Base-by-base conservation (phyloP, 1,139 yeast species). In the Pichia sp. region DNA sequence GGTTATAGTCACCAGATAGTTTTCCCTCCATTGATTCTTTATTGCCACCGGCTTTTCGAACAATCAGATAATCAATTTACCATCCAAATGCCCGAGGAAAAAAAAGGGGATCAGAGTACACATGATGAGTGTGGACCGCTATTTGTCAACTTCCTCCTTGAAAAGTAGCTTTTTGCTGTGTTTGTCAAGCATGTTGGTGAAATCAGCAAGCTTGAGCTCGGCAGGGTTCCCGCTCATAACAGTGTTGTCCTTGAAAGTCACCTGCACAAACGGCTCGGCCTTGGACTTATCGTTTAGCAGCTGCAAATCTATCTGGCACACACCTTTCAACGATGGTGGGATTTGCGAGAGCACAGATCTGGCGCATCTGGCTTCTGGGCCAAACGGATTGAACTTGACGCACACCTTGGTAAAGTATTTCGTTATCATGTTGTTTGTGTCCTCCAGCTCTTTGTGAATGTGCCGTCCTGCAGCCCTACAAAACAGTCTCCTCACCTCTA, bases 221-320 rank as follows among this genome's bases (percentile, higher is more conserved):
- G 76, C 70, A 3, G 97, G 96, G 67, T 90, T 88, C 5, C 83
- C 81, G 54, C 78, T 78, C 72, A 90, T 73, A 6, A 77, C 78
- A 56, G 82, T 80, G 64, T 92, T 93, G 70, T 92, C 97, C 70
- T 87, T 88, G 73, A 81, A 92, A 1, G 85, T 82, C 16, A 92
- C 96, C 60, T 83, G 78, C 42, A 92, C 81, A 38, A 76, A 65
- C 26, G 96, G 90, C 52, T 70, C 65, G 36, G 75, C 80, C 3
- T 71, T 70, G 1, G 86, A 75, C 10, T 56, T 47, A 15, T 70
- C 67, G 4, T 78, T 72, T 51, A 86, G 72, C 23, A 85, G 76
- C 62, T 84, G 83, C 60, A 77, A 77, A 56, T 82, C 81, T 11
- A 79, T 75, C 19, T 75, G 67, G 54, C 86, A 81, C 15, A 75